A percentile compares a stretch with the other conserved stretches of the same genome.
Conservation (phyloP, 1,284 basidiomycete species). For the Phellinidium pouzarii region DNA sequence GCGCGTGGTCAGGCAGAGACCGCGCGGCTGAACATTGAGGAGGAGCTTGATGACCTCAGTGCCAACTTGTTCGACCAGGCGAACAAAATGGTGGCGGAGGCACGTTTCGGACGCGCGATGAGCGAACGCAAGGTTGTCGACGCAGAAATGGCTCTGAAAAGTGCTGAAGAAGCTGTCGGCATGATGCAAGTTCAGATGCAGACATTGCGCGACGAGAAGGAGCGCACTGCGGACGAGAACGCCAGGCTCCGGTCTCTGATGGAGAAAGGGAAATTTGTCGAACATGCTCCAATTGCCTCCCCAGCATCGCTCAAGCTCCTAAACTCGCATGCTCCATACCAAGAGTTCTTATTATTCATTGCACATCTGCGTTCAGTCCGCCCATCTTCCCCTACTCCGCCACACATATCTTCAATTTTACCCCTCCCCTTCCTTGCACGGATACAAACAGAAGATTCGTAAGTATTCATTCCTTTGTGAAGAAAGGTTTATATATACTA, state of each 20-base stretch:
- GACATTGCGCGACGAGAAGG: conserved; percentile 55
- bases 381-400: conserved; percentile 46
- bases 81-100: conserved; percentile 91
- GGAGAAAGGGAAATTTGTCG: conserved; percentile 66
- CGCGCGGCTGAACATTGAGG: conserved; percentile 76
- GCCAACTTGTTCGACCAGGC: conserved; percentile 84
- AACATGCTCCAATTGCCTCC: conserved; percentile 28
- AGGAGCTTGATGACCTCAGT: conserved; percentile 90
- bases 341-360: conserved; percentile 83
- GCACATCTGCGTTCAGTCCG: conserved; percentile 75
- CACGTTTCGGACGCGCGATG: conserved; percentile 64
- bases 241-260: conserved; percentile 43
- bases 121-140: conserved; percentile 81
- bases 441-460: conserved; percentile 84
- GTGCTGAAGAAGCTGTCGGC: conserved; percentile 81
- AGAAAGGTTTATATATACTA: too few species aligned
- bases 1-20: conserved; percentile 86
- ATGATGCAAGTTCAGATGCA: conserved; percentile 86
- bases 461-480: conserved; percentile 30
- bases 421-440: conserved; percentile 82
- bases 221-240: conserved; percentile 45
- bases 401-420: conserved; percentile 63
- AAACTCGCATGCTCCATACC: conserved; percentile 70
- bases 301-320: conserved; percentile 39
- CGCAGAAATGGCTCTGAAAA: conserved; percentile 74